Evolutionary conservation across 1,284 basidiomycete genomes (phyloP).

Genomic region (Phaffia rhodozyma): DNA sequence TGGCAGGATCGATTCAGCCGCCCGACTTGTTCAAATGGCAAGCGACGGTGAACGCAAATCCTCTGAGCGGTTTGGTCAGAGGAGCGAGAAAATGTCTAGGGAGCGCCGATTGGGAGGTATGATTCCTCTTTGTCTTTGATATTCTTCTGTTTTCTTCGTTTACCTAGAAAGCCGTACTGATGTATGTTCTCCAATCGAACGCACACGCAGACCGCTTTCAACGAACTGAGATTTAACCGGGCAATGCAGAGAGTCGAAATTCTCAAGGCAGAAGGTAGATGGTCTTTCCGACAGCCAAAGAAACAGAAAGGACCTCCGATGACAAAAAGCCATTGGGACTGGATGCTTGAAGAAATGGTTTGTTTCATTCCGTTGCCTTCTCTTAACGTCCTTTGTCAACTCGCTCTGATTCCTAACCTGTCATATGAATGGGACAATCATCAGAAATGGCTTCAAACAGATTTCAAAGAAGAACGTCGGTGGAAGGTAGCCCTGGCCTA

Average conservation of each 20-base stretch:
- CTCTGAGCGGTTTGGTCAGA: constrained; percentile 53
- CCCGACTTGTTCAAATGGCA: constrained; percentile 60
- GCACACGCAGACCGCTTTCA: constrained; percentile 52
- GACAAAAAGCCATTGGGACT: constrained; percentile 87
- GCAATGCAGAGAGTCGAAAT: constrained; percentile 75
- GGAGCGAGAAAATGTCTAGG: constrained; percentile 60
- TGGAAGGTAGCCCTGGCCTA: constrained; percentile 86
- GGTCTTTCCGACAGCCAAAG: constrained; percentile 93
- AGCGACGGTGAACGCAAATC: constrained; percentile 56
- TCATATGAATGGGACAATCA: neutral
- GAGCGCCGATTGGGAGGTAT: constrained; percentile 58
- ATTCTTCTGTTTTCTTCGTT: constrained; percentile 8
- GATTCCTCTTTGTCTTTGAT: constrained; percentile 6
- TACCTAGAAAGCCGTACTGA: constrained; percentile 1
- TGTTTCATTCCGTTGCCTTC: constrained; percentile 24
- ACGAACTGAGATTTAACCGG: constrained; percentile 60
- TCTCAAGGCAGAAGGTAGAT: constrained; percentile 66
- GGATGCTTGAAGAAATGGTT: constrained; percentile 92
- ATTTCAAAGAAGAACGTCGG: constrained; percentile 83
- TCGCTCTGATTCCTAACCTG: neutral
- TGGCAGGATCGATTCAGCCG: constrained; percentile 28
- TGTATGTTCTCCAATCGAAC: constrained; percentile 1
- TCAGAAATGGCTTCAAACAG: constrained; percentile 91
- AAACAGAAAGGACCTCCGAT: constrained; percentile 75
- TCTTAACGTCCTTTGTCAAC: neutral